Base-by-base conservation (phyloP, 768 basidiomycete genomes). In the Terana coerulea region DNA sequence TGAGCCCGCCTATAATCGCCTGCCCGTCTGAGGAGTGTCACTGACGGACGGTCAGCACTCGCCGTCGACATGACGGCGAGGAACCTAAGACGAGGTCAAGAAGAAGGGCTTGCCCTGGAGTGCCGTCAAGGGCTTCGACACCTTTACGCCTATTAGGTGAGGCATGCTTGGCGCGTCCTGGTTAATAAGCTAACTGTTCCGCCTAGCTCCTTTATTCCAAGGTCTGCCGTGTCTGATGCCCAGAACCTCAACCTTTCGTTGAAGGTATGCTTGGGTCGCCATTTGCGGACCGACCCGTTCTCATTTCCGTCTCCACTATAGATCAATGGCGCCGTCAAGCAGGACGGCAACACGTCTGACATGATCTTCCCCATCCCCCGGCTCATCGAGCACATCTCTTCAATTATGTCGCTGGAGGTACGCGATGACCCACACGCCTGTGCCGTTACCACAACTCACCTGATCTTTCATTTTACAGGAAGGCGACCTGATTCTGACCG, bases 381-480 rank as follows among this genome's bases (percentile, higher is more conserved):
- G 19, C 76, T 98, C 44, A 87, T 98, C 56, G 82, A 88, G 57
- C 94, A 95, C 63, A 78, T 95, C 49, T 95, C 94, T 2, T 89
- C 91, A 3, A 95, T 99, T 68, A 97, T 98, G 94, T 86, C 87
- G 0, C 77, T 99, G n/a, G 93, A 97, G 78, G 94, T 88, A 14
- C 41, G 62, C 45, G 15, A 5, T 19, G 9, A 8, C 29, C 35
- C 14, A n/a, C n/a, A n/a, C n/a, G n/a, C n/a, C 9, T 9, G 33
- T n/a, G n/a, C 33, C 9, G 33, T n/a, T n/a, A 35, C 41, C 21
- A 30, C 14, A 14, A 48, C 19, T 15, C 39, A 22, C 19, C 48
- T 22, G 26, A 29, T 22, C 22, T 4, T 15, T n/a, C 24, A 12
- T 6, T 44, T 37, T 35, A 15, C 65, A 95, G 90, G 91, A 94